Conservation (phyloP, 192 early-diverging fungal genomes). For the Backusella circina region DNA sequence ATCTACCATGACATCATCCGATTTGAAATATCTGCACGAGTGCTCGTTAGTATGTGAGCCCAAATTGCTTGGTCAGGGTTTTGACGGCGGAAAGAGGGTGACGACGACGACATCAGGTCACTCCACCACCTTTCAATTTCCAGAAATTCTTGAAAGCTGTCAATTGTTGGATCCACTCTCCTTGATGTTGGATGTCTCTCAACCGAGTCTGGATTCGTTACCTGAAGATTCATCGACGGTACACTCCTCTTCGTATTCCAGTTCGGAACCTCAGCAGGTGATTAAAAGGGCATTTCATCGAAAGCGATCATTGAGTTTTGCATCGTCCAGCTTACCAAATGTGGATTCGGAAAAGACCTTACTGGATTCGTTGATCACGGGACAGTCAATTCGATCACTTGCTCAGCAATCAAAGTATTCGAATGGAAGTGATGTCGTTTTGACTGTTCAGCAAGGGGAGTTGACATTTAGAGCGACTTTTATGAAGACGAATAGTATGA, state of each 20-base stretch:
- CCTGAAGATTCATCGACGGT: not conserved
- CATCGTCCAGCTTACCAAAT: not conserved
- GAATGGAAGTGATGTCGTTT: constrained; percentile 20
- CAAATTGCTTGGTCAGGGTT: constrained; percentile 10
- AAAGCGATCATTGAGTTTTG: constrained; percentile 27
- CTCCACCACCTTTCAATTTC: constrained; percentile 4
- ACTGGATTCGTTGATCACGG: not conserved
- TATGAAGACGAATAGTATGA: not conserved
- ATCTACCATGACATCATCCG: constrained; percentile 8
- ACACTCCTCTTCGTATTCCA: not conserved
- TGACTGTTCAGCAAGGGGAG: constrained; percentile 32
- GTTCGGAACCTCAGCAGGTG: not conserved
- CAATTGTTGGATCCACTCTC: constrained; percentile 4
- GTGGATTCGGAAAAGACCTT: not conserved
- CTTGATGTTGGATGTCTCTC: not conserved
- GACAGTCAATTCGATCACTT: not conserved
- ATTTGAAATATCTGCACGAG: constrained; percentile 25
- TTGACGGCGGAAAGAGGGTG: not conserved
- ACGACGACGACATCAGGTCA: not conserved
- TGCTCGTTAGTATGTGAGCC: constrained; percentile 28
- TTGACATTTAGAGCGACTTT: constrained; percentile 33
- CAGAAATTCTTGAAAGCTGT: constrained; percentile 11
- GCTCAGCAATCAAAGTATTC: not conserved
- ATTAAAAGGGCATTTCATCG: not conserved
- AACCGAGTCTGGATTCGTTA: not conserved